phyloP scores from a whole-genome alignment of 163 green algal genomes.

The Coccomyxa subellipsoidea region DNA sequence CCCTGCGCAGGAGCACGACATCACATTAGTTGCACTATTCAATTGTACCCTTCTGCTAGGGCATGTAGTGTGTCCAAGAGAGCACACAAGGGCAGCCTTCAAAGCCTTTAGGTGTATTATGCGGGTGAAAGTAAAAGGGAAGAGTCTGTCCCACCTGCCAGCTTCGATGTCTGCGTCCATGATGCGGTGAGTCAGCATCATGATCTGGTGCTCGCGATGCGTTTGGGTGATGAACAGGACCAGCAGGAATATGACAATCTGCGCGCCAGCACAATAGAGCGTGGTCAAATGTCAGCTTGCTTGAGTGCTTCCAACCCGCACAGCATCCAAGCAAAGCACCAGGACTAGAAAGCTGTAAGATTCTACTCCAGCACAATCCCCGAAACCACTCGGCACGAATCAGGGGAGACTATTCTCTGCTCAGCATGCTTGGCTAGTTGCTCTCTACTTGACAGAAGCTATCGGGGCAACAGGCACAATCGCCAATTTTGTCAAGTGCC shows the following conservation, averaged over 20 bases:
- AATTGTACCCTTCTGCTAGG: not conserved
- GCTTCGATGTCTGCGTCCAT: not conserved
- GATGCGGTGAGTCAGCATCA: not conserved
- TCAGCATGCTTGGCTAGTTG: not conserved
- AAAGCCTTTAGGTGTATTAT: too few relatives aligned
- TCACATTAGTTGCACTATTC: not conserved
- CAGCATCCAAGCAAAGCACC: too few relatives aligned
- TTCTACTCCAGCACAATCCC: not conserved
- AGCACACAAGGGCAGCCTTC: too few relatives aligned
- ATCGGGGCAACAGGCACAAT: too few relatives aligned
- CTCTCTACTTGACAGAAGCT: not conserved
- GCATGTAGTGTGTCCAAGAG: too few relatives aligned
- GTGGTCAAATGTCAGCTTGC: too few relatives aligned
- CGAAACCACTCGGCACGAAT: not conserved
- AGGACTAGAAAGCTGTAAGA: too few relatives aligned
- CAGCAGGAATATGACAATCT: not conserved
- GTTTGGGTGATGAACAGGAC: conserved; percentile 7
- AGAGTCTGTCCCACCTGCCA: not conserved
- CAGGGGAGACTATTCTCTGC: too few relatives aligned
- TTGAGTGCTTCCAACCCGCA: too few relatives aligned
- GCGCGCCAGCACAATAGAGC: not conserved
- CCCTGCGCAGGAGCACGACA: not conserved
- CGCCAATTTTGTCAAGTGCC: too few relatives aligned
- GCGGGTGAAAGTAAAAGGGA: too few relatives aligned
- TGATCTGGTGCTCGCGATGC: not conserved